Base-by-base conservation (phyloP, 345 rosid genomes). In the Kernera saxatilis region DNA sequence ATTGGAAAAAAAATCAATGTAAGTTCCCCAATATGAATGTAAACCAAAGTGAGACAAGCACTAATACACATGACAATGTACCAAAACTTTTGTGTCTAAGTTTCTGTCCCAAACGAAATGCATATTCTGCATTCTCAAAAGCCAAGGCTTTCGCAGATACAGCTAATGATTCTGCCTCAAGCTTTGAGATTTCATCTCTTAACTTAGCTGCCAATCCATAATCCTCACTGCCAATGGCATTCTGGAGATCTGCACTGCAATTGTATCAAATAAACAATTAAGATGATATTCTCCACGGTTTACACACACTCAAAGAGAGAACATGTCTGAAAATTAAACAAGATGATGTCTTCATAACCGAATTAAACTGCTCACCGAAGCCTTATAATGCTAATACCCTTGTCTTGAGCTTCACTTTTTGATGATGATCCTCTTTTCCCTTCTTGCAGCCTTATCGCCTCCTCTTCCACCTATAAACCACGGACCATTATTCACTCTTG, bases 321-420 rank as follows among this genome's bases (percentile, higher is more conserved):
- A 14, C 11, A 0, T 25, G 29, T 39, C 37, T 39, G 23, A 67
- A 13, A 46, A 5, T 0, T 23, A 25, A 15, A 43, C 40, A 46
- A 60, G 30, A 29, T 2, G 25, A 51, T 2, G 3, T 10, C 21
- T 22, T 39, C 43, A 35, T 2, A 76, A 37, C 58, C 1, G 1
- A 62, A 49, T 55, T 12, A 10, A 19, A 30, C 10, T 40, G 55
- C 91, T 76, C 72, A 93, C 97, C 93, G 90, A 43, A 91, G 76
- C 52, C 94, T 76, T 49, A 91, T 82, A 2, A 89, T 56, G 61
- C 91, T 82, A 77, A 91, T 67, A 63, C 87, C 96, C 80, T 89
- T 91, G 73, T 93, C 98, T 78, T 91, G 98, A 68, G 97, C 98
- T 83, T 91, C 93, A 83, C 86, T 93, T 81, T 93, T 91, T 0